Evolutionary conservation across 2,329 filamentous ascomycete species (phyloP).

Genomic region (Lecanosticta acicola): DNA sequence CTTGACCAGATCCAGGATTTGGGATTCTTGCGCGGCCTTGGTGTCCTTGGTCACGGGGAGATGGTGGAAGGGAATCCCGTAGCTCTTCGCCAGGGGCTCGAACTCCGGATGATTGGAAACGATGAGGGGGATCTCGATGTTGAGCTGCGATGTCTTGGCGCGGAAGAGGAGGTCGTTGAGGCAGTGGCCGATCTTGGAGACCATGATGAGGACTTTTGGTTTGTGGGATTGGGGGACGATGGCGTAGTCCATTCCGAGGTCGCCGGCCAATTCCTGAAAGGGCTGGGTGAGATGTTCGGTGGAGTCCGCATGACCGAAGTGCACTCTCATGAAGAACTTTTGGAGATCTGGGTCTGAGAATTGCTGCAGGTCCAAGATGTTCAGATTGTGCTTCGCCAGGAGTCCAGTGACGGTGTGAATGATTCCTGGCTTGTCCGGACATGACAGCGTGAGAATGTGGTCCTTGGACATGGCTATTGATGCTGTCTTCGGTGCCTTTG

Average conservation of each 20-base stretch:
- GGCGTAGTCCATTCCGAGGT: conserved; percentile 66
- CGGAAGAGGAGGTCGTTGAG: conserved; percentile 80
- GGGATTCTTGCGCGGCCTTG: conserved; percentile 65
- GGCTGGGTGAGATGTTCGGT: conserved; percentile 48
- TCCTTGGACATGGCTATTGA: conserved; percentile 36
- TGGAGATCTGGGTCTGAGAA: conserved; percentile 70
- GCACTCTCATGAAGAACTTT: conserved; percentile 84
- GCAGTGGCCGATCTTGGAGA: conserved; percentile 82
- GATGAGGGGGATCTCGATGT: conserved; percentile 69
- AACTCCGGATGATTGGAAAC: conserved; percentile 80
- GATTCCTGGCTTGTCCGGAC: conserved; percentile 78
- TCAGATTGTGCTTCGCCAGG: conserved; percentile 66
- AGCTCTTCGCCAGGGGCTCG: conserved; percentile 60
- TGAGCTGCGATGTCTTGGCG: conserved; percentile 65
- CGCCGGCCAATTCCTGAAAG: conserved; percentile 56
- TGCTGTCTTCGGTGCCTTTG: conserved; percentile 5
- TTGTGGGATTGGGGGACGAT: conserved; percentile 64
- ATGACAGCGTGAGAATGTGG: conserved; percentile 74
- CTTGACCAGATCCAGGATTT: conserved; percentile 64
- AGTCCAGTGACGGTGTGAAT: conserved; percentile 78
- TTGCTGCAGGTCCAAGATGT: conserved; percentile 79
- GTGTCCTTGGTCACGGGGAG: conserved; percentile 74
- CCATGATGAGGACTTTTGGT: conserved; percentile 77
- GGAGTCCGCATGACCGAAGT: conserved; percentile 60
- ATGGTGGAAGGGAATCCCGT: conserved; percentile 74